Base-by-base conservation (phyloP, 495 filamentous ascomycete genomes). In the Paragyromitra xinjiangensis region DNA sequence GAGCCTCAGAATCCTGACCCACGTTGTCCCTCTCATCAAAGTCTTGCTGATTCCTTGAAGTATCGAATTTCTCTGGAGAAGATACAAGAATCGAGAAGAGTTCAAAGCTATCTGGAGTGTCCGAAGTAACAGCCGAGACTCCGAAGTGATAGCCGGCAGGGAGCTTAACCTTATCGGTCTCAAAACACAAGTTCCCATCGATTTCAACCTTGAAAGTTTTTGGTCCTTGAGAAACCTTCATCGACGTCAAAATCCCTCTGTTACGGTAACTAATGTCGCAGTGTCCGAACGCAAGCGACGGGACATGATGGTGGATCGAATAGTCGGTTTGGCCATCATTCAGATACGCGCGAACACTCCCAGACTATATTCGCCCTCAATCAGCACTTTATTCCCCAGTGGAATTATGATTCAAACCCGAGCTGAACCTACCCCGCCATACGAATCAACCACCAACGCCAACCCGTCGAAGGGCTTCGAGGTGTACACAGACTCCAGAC, bases 91-190 rank as follows among this genome's bases (percentile, higher is more conserved):
- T 89, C 79, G 95, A 97, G 87, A 94, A 95, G 74, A 95, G 83
- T 84, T 99, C 95, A 82, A 97, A 97, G 37, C 93, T 96, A 83
- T 99, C 95, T 0, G 95, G 93, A 78, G 89, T 94, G 73, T 98
- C 94, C 37, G 93, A 93, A 7, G 93, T 94, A 3, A 92, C 92
- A 42, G 95, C 95, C 1, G 92, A 92, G 75, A 99, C 85, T 81
- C 95, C 95, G 73, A 97, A 93, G 83, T 88, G 89, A 84, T 98
- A 96, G 79, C 92, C 92, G 6, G 87, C 82, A 8, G 95, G 94
- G 40, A 99, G 87, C 53, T 85, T 84, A 76, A 97, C 90, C 85
- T 93, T 91, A 82, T 91, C 86, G 64, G 89, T 95, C 69, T 92
- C 89, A 84, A 99, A 97, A 85, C 95, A 99, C 44, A 89, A 84